Percentiles rank a stretch among this genome's conserved stretches.
phyloP scores from a whole-genome alignment of 2,329 filamentous ascomycete species.

The Hymenoscyphus fraxineus region DNA sequence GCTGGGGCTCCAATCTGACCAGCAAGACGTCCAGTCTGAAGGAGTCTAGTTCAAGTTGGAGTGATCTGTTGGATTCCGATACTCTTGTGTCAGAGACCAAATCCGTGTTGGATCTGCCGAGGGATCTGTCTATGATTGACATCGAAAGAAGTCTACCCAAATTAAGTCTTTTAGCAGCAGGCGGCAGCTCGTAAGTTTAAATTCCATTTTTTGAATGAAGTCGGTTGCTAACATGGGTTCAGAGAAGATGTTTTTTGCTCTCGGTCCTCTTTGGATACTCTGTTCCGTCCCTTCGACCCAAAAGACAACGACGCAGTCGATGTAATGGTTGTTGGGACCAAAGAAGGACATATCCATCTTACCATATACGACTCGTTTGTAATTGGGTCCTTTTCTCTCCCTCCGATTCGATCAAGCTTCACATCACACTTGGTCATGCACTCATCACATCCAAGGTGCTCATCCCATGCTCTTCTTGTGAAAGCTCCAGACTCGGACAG shows the following conservation, averaged over 20 bases:
- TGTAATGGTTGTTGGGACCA: slow-evolving; percentile 71
- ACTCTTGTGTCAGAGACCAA: slow-evolving; percentile 15
- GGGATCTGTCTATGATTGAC: slow-evolving; percentile 70
- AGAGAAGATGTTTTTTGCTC: slow-evolving; percentile 37
- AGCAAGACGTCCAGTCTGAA: slow-evolving; percentile 20
- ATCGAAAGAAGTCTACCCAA: slow-evolving; percentile 73
- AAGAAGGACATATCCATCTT: slow-evolving; percentile 68
- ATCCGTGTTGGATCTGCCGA: slow-evolving; percentile 54
- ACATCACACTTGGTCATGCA: slow-evolving; percentile 48
- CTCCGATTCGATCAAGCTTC: slow-evolving; percentile 33
- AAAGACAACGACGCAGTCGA: slow-evolving; percentile 72
- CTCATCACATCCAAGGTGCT: slow-evolving; percentile 66
- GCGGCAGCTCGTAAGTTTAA: slow-evolving; percentile 56
- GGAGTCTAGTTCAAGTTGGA: slow-evolving; percentile 24
- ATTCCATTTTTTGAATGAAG: neutral
- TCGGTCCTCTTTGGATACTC: slow-evolving; percentile 33
- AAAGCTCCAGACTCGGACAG: slow-evolving; percentile 40
- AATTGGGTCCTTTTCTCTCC: slow-evolving; percentile 61
- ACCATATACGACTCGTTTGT: slow-evolving; percentile 84
- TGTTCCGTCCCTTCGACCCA: slow-evolving; percentile 42
- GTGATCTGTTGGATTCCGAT: slow-evolving; percentile 19
- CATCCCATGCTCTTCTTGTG: slow-evolving; percentile 72
- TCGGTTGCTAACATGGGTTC: slow-evolving; percentile 11
- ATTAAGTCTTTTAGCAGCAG: slow-evolving; percentile 66
- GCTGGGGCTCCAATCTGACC: slow-evolving; percentile 35